Evolutionary conservation across 495 filamentous ascomycete genomes (phyloP), one percentile per base, ranked within the genome.

Genomic region (Penicillium salamii): DNA sequence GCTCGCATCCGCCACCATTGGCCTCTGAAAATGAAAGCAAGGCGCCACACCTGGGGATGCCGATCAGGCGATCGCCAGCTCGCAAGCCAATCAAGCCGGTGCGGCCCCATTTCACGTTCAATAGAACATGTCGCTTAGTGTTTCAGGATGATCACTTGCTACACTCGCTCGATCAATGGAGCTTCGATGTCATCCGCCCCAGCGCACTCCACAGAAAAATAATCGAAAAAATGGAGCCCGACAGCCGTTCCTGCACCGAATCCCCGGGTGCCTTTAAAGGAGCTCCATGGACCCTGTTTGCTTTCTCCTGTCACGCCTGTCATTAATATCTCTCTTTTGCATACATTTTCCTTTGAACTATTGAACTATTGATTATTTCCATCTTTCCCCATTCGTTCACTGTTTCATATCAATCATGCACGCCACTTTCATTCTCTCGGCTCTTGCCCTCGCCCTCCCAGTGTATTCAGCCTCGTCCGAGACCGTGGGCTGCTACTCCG

Each of bases 401-500:
- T 35, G 46, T 13, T 15, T 28, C 20, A 19, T 29, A 43, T n/a
- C 39, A 21, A 50, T 7, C 13, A 64, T 64, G 61, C 52, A 49
- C 46, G 5, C 42, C 17, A 52, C 49, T 6, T 28, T 44, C 9
- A 14, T 66, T 39, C 41, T 63, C 31, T 36, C 61, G n/a, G 39
- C 63, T 31, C 50, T 64, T 37, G 61, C 67, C 13, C 65, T 70
- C 28, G 35, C 64, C 14, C 33, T 68, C 20, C 60, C 64, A 7
- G 43, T 51, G 0, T 32, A 53, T 28, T 55, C 45, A 35, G 50
- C 48, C 33, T 29, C 56, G 15, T 19, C 28, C 7, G 38, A 34
- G 12, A 35, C 34, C 8, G 35, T 64, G 21, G 70, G 68, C 41
- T 77, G 74, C 59, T 77, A 67, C 51, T 66, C 52, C 26, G 54